These are phyloP conservation scores for Termitomyces sp. DNA, from an alignment of 768 basidiomycete species.

Conservation along the genomic window DNA sequence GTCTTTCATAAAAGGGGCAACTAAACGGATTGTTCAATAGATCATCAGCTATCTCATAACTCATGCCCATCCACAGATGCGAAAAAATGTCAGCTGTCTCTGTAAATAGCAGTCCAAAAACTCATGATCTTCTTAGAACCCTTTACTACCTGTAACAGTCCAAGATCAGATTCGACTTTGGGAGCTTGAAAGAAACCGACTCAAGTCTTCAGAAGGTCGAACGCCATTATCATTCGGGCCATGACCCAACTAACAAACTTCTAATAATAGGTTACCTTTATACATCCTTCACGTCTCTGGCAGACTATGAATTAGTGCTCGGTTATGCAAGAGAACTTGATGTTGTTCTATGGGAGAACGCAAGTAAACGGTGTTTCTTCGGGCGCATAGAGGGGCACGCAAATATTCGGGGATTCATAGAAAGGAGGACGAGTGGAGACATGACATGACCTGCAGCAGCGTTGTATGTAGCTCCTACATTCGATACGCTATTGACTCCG, in stretches of 20 bases:
- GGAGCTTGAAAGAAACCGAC: conserved; percentile 92
- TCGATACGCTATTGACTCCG: neutral
- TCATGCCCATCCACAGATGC: conserved; percentile 98
- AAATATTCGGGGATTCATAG: conserved; percentile 76
- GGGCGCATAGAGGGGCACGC: conserved; percentile 72
- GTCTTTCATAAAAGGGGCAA: conserved; percentile 9
- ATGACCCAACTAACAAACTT: conserved; percentile 18
- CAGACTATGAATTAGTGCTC: conserved; percentile 83
- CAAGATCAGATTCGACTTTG: conserved; percentile 97
- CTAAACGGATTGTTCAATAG: conserved; percentile 34
- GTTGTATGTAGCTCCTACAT: neutral
- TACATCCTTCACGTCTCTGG: conserved; percentile 79
- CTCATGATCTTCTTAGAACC: conserved; percentile 50
- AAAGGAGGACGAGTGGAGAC: conserved; percentile 50
- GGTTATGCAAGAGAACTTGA: conserved; percentile 80
- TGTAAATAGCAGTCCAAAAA: neutral
- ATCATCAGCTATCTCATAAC: conserved; percentile 93
- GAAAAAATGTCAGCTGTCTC: conserved; percentile 64
- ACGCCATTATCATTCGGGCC: conserved; percentile 13
- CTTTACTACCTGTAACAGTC: conserved; percentile 91
- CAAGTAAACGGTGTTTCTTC: conserved; percentile 74
- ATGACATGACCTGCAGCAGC: conserved; percentile 13
- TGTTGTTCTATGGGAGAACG: conserved; percentile 81
- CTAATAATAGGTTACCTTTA: conserved; percentile 71
- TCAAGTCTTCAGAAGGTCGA: conserved; percentile 84